phyloP scores from a whole-genome alignment of 495 filamentous ascomycete species.

The Xylaria nigripes region DNA sequence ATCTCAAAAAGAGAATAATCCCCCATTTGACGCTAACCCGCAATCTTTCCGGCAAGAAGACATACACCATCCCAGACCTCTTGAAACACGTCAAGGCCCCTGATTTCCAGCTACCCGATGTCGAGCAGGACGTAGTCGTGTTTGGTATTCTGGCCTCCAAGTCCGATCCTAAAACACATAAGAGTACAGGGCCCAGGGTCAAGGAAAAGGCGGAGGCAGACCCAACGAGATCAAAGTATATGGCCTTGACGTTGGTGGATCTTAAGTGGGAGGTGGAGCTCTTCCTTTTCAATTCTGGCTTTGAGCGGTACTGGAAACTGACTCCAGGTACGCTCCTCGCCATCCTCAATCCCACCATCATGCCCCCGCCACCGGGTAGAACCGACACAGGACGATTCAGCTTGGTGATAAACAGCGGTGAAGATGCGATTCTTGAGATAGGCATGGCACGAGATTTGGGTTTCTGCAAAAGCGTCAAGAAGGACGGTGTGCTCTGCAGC shows the following conservation, averaged over 20 bases:
- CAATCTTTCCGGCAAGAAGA: conserved; percentile 64
- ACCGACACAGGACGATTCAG: conserved; percentile 75
- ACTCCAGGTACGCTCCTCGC: conserved; percentile 79
- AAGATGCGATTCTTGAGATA: conserved; percentile 84
- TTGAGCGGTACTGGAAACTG: conserved; percentile 85
- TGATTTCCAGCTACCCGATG: conserved; percentile 73
- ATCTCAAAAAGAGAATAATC: conserved; percentile 79
- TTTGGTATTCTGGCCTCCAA: conserved; percentile 83
- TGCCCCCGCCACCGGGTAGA: conserved; percentile 69
- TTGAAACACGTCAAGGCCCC: conserved; percentile 74
- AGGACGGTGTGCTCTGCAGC: conserved; percentile 72
- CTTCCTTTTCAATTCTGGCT: conserved; percentile 85
- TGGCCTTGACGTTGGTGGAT: conserved; percentile 82
- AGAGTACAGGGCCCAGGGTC: conserved; percentile 39
- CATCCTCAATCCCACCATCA: conserved; percentile 84
- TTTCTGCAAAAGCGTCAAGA: conserved; percentile 76
- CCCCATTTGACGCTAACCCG: conserved; percentile 71
- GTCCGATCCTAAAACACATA: conserved; percentile 66
- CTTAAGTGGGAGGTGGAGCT: conserved; percentile 86
- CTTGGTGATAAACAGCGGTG: conserved; percentile 69
- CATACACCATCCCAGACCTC: conserved; percentile 72
- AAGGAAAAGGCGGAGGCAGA: conserved; percentile 22
- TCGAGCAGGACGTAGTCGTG: conserved; percentile 79
- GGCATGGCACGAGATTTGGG: conserved; percentile 78
- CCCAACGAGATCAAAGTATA: conserved; percentile 67